These are phyloP conservation scores for Tricholoma hemisulphureum DNA, from an alignment of 768 basidiomycete species.

Conservation along the genomic window DNA sequence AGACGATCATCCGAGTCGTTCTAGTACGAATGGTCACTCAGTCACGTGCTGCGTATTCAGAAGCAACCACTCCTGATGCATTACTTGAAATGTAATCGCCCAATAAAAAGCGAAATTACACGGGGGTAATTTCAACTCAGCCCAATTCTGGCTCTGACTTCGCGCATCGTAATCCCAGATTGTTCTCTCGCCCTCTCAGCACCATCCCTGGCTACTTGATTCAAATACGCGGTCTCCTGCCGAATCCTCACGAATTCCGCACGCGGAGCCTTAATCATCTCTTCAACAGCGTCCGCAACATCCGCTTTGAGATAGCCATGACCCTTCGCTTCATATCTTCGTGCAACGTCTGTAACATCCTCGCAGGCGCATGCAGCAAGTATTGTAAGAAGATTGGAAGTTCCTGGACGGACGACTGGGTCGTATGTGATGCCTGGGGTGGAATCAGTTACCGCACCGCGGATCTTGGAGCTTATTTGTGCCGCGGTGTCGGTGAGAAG, in stretches of 20 bases:
- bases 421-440: conserved; percentile 75
- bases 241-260: conserved; percentile 65
- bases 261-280: conserved; percentile 62
- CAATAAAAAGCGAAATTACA: no score
- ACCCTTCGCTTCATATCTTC: conserved; percentile 50
- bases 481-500: conserved; percentile 72
- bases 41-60: no score
- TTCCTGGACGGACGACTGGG: conserved; percentile 75
- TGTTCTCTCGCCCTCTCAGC: conserved; percentile 56
- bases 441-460: conserved; percentile 84
- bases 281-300: conserved; percentile 72
- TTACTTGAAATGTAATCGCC: no score
- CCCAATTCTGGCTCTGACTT: conserved; percentile 71
- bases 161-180: conserved; percentile 62
- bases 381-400: conserved; percentile 78
- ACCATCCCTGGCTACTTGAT: conserved; percentile 61
- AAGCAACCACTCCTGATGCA: no score
- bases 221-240: conserved; percentile 58
- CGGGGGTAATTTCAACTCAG: no score
- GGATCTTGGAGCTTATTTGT: conserved; percentile 69
- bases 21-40: no score
- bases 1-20: no score
- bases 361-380: conserved; percentile 68
- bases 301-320: conserved; percentile 72
- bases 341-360: conserved; percentile 44